Percentiles rank a stretch among this genome's conserved stretches.
These are phyloP conservation scores for Xenoacremonium recifei DNA, from an alignment of 2,329 filamentous ascomycete species.

Conservation along the genomic window DNA sequence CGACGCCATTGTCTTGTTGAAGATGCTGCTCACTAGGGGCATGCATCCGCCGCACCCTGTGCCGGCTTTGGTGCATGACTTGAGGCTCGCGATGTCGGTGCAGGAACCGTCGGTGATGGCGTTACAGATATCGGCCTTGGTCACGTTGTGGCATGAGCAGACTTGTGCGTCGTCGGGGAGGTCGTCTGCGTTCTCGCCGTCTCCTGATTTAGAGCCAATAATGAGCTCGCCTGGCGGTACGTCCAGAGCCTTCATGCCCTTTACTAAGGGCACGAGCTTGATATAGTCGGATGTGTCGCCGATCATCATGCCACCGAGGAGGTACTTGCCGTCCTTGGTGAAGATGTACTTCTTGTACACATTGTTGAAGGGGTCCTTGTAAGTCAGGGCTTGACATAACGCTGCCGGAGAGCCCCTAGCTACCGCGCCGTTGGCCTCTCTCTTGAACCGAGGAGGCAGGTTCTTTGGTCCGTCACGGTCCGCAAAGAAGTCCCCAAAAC, in stretches of 20 bases:
- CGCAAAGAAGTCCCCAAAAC: constrained; percentile 91
- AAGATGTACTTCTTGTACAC: constrained; percentile 96
- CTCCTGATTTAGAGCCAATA: constrained; percentile 69
- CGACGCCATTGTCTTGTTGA: constrained; percentile 81
- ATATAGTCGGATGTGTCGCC: constrained; percentile 89
- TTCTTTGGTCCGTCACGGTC: constrained; percentile 78
- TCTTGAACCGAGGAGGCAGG: constrained; percentile 59
- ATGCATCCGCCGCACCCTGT: constrained; percentile 90
- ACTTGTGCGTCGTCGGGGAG: constrained; percentile 84
- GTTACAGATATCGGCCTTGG: constrained; percentile 75
- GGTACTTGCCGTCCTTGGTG: constrained; percentile 82
- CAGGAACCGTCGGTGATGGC: constrained; percentile 75
- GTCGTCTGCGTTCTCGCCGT: constrained; percentile 73
- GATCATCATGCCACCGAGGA: constrained; percentile 97
- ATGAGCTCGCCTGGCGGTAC: constrained; percentile 80
- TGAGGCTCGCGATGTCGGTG: constrained; percentile 79
- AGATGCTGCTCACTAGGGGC: constrained; percentile 84
- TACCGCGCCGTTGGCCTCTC: constrained; percentile 15
- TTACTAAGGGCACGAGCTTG: constrained; percentile 84
- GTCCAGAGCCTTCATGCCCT: constrained; percentile 76
- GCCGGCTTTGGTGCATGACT: constrained; percentile 87
- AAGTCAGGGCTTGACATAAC: constrained; percentile 78
- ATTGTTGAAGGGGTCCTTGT: constrained; percentile 83
- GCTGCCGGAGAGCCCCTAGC: constrained; percentile 14
- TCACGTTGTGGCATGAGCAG: constrained; percentile 91